Conservation (phyloP, 2,329 filamentous ascomycete genomes). For the Diplocarpon rosae region DNA sequence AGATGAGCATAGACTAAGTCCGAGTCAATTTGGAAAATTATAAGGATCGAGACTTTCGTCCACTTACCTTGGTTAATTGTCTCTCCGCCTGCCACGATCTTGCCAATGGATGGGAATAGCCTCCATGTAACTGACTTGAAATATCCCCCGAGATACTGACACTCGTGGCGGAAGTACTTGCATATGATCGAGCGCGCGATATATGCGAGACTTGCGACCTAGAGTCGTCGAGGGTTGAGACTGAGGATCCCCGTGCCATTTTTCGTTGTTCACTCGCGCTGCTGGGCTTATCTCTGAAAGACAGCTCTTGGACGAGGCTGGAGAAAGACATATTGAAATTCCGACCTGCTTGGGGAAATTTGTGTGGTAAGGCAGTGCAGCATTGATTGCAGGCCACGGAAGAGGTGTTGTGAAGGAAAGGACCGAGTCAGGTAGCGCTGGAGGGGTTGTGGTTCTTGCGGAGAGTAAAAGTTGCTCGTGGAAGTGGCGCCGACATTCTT, state of each 20-base stretch:
- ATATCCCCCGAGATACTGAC: conserved; percentile 66
- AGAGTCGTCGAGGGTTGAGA: conserved; percentile 43
- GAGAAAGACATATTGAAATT: conserved; percentile 49
- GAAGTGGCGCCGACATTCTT: too few species aligned
- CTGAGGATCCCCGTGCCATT: conserved; percentile 34
- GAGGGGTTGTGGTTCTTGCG: too few species aligned
- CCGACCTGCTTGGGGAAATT: background rate
- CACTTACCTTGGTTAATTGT: conserved; percentile 68
- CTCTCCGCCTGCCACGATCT: conserved; percentile 75
- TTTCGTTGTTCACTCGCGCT: conserved; percentile 30
- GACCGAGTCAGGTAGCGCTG: too few species aligned
- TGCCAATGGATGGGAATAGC: conserved; percentile 70
- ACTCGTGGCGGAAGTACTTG: conserved; percentile 56
- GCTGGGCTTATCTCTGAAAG: conserved; percentile 42
- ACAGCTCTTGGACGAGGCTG: conserved; percentile 53
- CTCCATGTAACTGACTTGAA: conserved; percentile 71
- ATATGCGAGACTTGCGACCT: conserved; percentile 52
- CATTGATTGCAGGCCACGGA: too few species aligned
- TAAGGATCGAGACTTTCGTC: too few species aligned
- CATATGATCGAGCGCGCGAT: conserved; percentile 53
- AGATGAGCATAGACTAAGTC: conserved; percentile 91
- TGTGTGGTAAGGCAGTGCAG: too few species aligned
- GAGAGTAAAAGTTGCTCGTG: too few species aligned
- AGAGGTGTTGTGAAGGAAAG: too few species aligned
- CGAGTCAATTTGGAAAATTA: background rate